Conservation (phyloP, 1,284 basidiomycete species). For the Fomitopsis schrenkii region DNA sequence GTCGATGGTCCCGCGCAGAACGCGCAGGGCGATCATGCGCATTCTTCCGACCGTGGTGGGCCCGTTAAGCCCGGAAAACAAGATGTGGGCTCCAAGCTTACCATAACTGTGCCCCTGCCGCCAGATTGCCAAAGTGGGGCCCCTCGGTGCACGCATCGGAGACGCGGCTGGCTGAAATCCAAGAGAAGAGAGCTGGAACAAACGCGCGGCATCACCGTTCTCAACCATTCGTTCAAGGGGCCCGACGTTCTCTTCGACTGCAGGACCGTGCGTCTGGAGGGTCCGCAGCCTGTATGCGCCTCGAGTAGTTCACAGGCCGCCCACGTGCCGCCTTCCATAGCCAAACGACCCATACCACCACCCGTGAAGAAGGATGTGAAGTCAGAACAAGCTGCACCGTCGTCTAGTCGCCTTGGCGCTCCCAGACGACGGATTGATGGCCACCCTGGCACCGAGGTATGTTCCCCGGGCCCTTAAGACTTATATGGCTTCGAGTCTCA, state of each 20-base stretch:
- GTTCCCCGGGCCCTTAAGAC: not conserved
- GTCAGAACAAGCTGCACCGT: not conserved
- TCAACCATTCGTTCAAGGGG: not conserved
- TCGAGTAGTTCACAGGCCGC: not conserved
- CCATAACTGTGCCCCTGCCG: conserved; percentile 12
- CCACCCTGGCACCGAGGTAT: not conserved
- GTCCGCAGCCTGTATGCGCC: not conserved
- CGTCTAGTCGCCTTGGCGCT: not conserved
- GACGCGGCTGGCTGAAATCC: conserved; percentile 12
- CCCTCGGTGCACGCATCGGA: conserved; percentile 6
- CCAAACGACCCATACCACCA: too few species aligned
- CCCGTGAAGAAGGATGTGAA: not conserved
- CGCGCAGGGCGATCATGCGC: not conserved
- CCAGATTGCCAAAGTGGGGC: conserved; percentile 16
- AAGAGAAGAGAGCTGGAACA: conserved; percentile 3
- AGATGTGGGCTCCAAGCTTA: not conserved
- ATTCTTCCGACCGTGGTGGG: not conserved
- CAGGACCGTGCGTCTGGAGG: not conserved
- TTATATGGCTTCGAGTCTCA: not conserved
- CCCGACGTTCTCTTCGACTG: not conserved
- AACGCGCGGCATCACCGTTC: not conserved
- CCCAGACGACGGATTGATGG: not conserved
- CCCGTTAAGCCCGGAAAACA: not conserved
- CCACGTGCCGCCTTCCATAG: not conserved
- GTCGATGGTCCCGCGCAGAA: not conserved